Conservation (phyloP, 176 grass and related monocot genomes). For the Ananas comosus region DNA sequence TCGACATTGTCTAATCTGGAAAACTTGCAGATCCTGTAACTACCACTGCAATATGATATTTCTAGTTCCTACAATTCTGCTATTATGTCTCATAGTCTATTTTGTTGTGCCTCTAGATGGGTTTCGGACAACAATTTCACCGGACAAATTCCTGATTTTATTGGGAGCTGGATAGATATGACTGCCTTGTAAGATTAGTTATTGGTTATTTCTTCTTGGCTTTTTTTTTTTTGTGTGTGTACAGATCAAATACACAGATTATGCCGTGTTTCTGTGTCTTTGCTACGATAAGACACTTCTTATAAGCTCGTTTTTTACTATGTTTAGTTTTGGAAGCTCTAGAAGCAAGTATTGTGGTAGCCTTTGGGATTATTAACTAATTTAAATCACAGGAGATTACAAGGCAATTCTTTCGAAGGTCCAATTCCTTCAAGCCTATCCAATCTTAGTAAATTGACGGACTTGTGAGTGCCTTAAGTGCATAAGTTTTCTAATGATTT, state of each 20-base stretch:
- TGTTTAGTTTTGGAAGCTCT: neutral
- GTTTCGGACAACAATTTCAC: constrained; percentile 39
- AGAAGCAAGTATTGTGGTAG: constrained; percentile 14
- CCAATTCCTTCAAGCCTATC: constrained; percentile 28
- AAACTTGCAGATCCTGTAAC: constrained; percentile 4
- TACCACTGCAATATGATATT: no score
- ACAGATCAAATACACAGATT: neutral
- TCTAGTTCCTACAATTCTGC: neutral
- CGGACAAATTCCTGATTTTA: constrained; percentile 39
- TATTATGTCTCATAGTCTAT: neutral
- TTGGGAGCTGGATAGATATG: constrained; percentile 31
- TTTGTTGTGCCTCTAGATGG: constrained; percentile 22
- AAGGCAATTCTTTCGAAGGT: constrained; percentile 41
- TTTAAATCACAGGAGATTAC: constrained; percentile 12
- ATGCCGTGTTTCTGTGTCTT: no score
- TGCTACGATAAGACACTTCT: no score
- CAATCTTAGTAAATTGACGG: constrained; percentile 9
- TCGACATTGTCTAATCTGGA: neutral
- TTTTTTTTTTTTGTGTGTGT: neutral
- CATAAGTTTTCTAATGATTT: neutral
- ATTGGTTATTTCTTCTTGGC: neutral
- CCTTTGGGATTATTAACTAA: neutral
- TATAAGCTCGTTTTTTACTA: no score
- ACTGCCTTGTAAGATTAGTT: neutral
- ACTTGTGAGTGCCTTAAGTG: constrained; percentile 21